Base-by-base conservation (phyloP, 495 filamentous ascomycete species). In the Penicillium coffeae region DNA sequence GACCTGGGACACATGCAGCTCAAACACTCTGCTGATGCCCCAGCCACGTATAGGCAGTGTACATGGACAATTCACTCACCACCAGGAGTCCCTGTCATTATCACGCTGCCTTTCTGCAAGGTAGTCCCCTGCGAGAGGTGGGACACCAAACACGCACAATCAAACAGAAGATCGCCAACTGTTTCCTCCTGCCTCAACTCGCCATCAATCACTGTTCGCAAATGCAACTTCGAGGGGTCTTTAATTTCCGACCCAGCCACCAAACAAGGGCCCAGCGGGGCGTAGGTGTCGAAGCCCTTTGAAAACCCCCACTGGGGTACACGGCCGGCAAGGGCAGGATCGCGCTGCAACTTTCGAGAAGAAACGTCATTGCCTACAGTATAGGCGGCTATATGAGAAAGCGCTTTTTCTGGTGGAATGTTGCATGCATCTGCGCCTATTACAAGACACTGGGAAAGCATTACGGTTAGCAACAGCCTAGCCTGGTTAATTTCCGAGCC, bases 241-340 rank as follows among this genome's bases (percentile, higher is more conserved):
- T 57, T 51, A 33, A 60, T 50, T 18, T 60, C 51, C 14, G 35
- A 42, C 2, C 48, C 42, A 12, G 64, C 48, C 12, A 75, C 66
- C 2, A 73, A 52, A 25, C 52, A 59, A 22, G 86, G 87, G 1
- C 87, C 86, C 40, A 76, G 79, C 0, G 86, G 87, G 19, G 84
- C 86, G 80, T 81, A 89, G 18, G 81, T 81, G 64, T 90, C 87
- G 54, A 87, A 89, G 0, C 86, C 84, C 64, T 90, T 90, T 1
- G 85, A 85, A 0, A 88, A 62, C 0, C 73, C 72, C 87, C 86
- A 89, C 60, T 90, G 87, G 1, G 84, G 79, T 1, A 86, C 81
- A 3, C 82, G 83, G 8, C 77, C 77, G 41, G 79, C 74, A 27
- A 88, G 54, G 0, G 72, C 72, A 0, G 74, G 57, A 20, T 65